A percentile compares a stretch with the other conserved stretches of the same genome.
Evolutionary conservation across 345 rosid genomes (phyloP).

Genomic region (Diplotaxis tenuifolia): DNA sequence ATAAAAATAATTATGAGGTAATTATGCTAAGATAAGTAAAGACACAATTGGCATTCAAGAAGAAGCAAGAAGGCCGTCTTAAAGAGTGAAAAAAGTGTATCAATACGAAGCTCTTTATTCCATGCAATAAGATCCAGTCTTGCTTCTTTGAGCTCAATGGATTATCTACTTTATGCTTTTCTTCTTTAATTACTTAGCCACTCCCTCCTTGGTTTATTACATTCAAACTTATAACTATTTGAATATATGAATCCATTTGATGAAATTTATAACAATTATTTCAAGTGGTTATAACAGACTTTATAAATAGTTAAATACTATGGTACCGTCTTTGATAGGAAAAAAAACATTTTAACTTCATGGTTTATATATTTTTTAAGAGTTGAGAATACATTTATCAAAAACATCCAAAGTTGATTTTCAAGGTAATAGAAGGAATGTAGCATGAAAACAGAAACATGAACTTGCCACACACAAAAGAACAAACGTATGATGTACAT

Average conservation of each 20-base stretch:
- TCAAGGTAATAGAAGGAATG: constrained; percentile 5
- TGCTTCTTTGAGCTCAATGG: constrained; percentile 32
- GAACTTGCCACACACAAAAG: not conserved
- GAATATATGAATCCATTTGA: not conserved
- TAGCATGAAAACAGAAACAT: constrained; percentile 1
- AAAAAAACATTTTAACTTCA: not conserved
- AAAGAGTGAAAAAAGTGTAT: not conserved
- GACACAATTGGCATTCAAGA: not conserved
- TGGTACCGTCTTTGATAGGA: not conserved
- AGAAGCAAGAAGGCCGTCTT: constrained; percentile 7
- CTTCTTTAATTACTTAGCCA: constrained; percentile 17
- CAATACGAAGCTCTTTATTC: constrained; percentile 27
- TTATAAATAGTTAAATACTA: not conserved
- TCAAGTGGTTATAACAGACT: no score
- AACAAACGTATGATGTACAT: constrained; percentile 23
- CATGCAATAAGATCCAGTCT: constrained; percentile 21
- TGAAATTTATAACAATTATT: not conserved
- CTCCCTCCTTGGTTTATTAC: constrained; percentile 18
- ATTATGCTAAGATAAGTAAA: not conserved
- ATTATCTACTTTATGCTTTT: constrained; percentile 31
- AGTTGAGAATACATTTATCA: not conserved
- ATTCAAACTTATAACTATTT: constrained; percentile 13
- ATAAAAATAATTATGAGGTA: not conserved
- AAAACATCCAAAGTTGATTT: constrained; percentile 1
- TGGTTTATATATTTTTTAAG: not conserved